phyloP scores from a whole-genome alignment of 805 yeast species.

The Schizosaccharomyces octosporus region DNA sequence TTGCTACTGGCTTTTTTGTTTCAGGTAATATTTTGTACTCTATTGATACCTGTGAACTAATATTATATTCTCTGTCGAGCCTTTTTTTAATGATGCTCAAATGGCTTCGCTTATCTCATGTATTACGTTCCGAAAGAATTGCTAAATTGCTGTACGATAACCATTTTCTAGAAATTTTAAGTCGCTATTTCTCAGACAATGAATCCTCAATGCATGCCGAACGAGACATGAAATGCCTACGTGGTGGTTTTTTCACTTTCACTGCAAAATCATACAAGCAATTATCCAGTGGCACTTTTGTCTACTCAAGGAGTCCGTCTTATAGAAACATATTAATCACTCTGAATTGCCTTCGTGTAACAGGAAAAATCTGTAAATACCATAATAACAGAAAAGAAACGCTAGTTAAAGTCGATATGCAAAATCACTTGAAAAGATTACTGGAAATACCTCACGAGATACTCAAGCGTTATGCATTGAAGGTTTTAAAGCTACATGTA shows the following conservation, averaged over 20 bases:
- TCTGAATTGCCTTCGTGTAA: background rate
- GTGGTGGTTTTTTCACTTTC: background rate
- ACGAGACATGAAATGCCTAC: background rate
- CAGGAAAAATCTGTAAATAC: background rate
- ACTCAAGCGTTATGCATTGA: background rate
- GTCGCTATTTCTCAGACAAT: background rate
- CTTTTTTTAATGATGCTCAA: background rate
- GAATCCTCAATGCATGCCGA: background rate
- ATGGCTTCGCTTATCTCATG: background rate
- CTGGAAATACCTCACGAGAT: background rate
- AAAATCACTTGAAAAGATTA: background rate
- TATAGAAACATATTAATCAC: background rate
- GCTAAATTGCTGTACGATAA: background rate
- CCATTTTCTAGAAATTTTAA: background rate
- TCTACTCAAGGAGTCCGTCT: background rate
- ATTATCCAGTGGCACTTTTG: background rate
- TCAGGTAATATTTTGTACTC: background rate
- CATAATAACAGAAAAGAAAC: background rate
- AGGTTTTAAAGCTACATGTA: background rate
- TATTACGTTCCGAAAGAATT: background rate
- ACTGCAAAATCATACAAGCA: background rate
- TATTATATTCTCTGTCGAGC: background rate
- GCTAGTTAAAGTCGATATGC: background rate
- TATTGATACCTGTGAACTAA: background rate
- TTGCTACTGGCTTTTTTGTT: background rate